Evolutionary conservation across 2,329 filamentous ascomycete species (phyloP), one percentile per base, ranked within the genome.

Genomic region (Cytospora piceicola): DNA sequence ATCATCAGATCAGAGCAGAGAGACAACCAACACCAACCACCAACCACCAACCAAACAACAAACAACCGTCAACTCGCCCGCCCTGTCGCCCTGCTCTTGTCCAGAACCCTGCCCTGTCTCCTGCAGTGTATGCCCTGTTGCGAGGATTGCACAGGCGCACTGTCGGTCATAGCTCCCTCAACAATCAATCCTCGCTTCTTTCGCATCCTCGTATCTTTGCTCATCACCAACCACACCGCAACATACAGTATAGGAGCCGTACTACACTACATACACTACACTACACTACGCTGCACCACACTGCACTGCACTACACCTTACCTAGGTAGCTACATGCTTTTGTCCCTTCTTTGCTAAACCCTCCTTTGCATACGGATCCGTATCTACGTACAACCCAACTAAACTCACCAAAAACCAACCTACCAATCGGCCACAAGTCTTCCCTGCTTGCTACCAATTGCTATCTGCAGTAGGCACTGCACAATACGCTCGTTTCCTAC

Each of bases 111-210:
- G 46, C n/a, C 46, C 53, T 52, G 22, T 55, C 61, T 17, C 54
- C 54, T 30, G 56, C 53, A 36, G 34, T 36, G 34, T 53, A 30
- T 51, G 53, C 53, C 22, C 42, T 52, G 36, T 53, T 49, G 46
- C n/a, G 61, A 63, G 53, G 29, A 57, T 63, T 55, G 61, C 61
- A 63, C 61, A 63, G 61, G 61, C 53, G 61, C 61, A 57, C 22
- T 36, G 61, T 52, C 61, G 61, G 39, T 51, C 61, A 63, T 63
- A 63, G 61, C 61, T 63, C 61, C 61, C 52, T 15, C 52, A 14
- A 36, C 61, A 63, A 63, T 36, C 61, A 57, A 22, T 52, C 53
- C 53, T 24, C 53, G 20, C 29, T 24, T 49, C 14, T 9, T 9
- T 49, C 42, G 14, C 42, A 49, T 55, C 52, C 60, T 55, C 34